These are phyloP conservation scores for Trypanosoma conorhini DNA, from an alignment of 208 protist genomes.

Conservation along the genomic window DNA sequence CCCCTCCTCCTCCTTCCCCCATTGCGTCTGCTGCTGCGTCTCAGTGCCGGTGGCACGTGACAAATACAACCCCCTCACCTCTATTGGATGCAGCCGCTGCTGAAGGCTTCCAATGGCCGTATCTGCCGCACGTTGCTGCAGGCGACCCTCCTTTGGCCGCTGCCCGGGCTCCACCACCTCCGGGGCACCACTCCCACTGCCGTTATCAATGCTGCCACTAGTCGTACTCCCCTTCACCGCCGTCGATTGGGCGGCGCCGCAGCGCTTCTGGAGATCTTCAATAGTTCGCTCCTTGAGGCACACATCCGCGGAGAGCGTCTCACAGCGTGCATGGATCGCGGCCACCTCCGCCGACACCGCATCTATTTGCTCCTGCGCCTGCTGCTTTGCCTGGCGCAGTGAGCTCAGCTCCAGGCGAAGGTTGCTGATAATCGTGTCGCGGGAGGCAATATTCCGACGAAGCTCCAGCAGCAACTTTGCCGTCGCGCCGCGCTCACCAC, in stretches of 20 bases:
- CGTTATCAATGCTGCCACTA: background rate
- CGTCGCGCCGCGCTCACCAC: background rate
- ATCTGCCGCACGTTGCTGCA: background rate
- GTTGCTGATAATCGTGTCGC: constrained; percentile 67
- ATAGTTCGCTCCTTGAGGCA: constrained; percentile 15
- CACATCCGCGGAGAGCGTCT: constrained; percentile 23
- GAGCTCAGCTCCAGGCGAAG: constrained; percentile 44
- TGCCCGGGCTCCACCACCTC: background rate
- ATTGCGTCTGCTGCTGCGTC: background rate
- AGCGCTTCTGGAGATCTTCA: constrained; percentile 26
- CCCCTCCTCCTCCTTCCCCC: background rate
- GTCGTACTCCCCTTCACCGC: background rate
- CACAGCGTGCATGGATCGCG: constrained; percentile 3
- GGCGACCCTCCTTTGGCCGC: background rate
- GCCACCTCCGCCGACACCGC: constrained; percentile 5
- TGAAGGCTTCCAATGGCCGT: background rate
- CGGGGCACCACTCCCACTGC: background rate
- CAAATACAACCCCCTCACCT: background rate
- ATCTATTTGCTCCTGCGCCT: constrained; percentile 20
- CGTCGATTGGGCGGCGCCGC: background rate
- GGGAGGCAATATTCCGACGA: constrained; percentile 67
- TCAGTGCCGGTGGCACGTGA: background rate
- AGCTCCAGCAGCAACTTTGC: constrained; percentile 42
- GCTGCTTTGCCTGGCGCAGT: constrained; percentile 28
- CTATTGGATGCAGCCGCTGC: background rate